Evolutionary conservation across 1,139 yeast species (phyloP), one percentile per base, ranked within the genome.

Genomic region (Komagataea norvegica): DNA sequence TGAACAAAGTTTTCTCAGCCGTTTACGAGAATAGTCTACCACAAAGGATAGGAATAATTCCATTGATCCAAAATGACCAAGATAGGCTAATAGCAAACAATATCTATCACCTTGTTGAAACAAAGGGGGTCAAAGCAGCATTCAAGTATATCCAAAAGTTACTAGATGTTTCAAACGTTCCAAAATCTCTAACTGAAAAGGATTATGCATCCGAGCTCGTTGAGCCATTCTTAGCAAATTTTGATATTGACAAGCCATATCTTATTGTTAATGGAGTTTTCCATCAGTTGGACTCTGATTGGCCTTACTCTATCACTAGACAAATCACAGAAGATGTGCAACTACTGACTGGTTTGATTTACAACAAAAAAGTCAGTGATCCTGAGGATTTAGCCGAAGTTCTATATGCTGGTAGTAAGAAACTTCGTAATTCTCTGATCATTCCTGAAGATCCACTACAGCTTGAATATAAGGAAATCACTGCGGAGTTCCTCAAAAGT

Each of bases 1-100:
- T 79, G 23, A 64, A 70, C 30, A 68, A 77, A 4, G 56, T 77
- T 29, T 54, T 79, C 1, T 68, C 73, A 25, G 62, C 76, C 1
- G 68, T 84, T 15, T 56, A 77, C 20, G 66, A 72, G 21, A 69
- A 74, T 29, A 77, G 78, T 1, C 67, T 84, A 14, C 88, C 96
- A 0, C 82, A 88, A 48, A 85, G 89, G 55, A 55, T 91, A 40
- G 98, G 96, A 4, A 46, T 91, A 2, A 62, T 91, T 19, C 95
- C 97, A 0, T 46, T 84, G 3, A 61, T 60, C 7, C 31, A 36
- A 6, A 47, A 44, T 30, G 43, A 40, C 11, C 29, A 33, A 2
- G 54, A 47, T 24, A 21, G 14, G 4, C 3, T 38, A 0, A 17
- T 46, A 11, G 54, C 54, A 2, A 46, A 49, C 20, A 44, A 47